Evolutionary conservation across 1,139 yeast genomes (phyloP).

Genomic region (Candida sp.): DNA sequence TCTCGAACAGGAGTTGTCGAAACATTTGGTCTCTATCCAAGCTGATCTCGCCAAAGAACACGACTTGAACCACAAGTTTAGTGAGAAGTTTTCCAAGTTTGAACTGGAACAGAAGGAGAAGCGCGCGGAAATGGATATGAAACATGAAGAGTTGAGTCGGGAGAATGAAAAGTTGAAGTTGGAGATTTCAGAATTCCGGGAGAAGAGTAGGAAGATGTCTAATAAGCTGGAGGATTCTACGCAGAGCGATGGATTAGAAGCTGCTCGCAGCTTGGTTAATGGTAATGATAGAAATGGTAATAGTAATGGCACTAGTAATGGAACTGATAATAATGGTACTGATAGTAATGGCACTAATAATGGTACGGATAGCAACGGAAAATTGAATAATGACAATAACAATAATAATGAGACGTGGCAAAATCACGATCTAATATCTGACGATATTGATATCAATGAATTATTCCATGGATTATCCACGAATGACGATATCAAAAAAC

Average conservation of each 20-base stretch:
- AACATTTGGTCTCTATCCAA: conserved; percentile 16
- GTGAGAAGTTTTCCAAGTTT: conserved; percentile 15
- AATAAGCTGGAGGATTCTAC: neutral
- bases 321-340: neutral
- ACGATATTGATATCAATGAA: conserved; percentile 2
- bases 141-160: conserved; percentile 5
- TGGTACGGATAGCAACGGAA: neutral
- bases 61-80: conserved; percentile 14
- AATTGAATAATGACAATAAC: neutral
- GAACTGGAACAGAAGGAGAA: conserved; percentile 16
- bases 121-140: conserved; percentile 13
- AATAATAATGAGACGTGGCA: conserved; percentile 7
- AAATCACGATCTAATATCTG: neutral
- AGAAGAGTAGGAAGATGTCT: neutral
- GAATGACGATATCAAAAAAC: conserved; percentile 1
- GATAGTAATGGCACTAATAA: conserved; percentile 1
- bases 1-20: conserved; percentile 21
- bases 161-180: neutral
- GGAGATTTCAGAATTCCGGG: conserved; percentile 1
- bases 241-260: neutral
- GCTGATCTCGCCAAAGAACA: conserved; percentile 19
- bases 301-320: neutral
- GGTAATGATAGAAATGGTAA: neutral
- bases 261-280: neutral
- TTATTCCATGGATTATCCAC: conserved; percentile 2